Base-by-base conservation (phyloP, 192 early-diverging fungal genomes). In the Coemansia sp. region DNA sequence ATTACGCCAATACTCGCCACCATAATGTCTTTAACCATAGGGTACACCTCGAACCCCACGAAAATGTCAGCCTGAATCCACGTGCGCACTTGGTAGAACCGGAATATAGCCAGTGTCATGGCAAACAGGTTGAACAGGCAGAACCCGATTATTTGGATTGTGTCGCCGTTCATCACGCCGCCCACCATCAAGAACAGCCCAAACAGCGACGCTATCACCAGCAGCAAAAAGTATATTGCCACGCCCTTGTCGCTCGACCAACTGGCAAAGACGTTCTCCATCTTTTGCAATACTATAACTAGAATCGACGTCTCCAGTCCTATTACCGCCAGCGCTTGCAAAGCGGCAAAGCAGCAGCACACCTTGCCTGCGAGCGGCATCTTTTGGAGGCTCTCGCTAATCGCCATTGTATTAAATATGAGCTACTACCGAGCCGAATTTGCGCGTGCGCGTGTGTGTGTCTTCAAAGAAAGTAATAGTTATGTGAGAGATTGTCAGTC, bases 201-300 rank as follows among this genome's bases (percentile, higher is more conserved):
- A 47, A 70, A 83, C n/a, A 83, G 50, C 15, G 68, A 47, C 13
- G 67, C 81, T 11, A 77, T 78, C 12, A 78, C 43, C 38, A 83
- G 62, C 32, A 83, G 68, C 67, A 83, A 59, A 68, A 83, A 83
- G 70, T 83, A 83, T 63, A 83, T 83, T 0, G 81, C 76, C 41
- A 78, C 70, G 52, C 81, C 62, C 73, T 83, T 83, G 76, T 83
- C 81, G 61, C 73, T 75, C 41, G 75, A 78, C 76, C 76, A 77
- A 24, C 67, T 69, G 43, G 62, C 67, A 35, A 83, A 83, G 30
- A 83, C 81, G 45, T 78, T 78, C 15, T 70, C 80, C 12, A 82
- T 69, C 35, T 82, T 65, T 15, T 70, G 61, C 2, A 82, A 58
- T 22, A 82, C 80, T n/a, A 68, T 70, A 0, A 76, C 80, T 29